Evolutionary conservation across 2,329 filamentous ascomycete species (phyloP), one percentile per base, ranked within the genome.

Genomic region (Clarireedia paspali): DNA sequence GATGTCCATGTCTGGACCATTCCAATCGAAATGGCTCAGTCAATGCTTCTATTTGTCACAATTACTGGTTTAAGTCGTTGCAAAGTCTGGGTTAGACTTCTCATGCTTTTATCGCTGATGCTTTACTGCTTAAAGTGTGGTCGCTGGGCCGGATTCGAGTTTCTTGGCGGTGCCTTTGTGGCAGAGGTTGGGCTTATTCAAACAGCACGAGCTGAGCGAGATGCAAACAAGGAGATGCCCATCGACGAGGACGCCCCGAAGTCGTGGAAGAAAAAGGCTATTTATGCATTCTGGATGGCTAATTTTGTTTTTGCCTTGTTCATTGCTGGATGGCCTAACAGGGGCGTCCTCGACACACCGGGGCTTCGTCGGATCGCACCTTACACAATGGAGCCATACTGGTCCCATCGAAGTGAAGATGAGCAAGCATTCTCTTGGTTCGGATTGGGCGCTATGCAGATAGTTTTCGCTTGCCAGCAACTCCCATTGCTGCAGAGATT

Each of bases 141-240:
- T 20, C 59, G 62, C 40, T 58, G 64, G 6, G 63, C 65, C 20
- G 51, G 61, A 6, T 61, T 75, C 17, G 74, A 77, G 60, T 79
- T 78, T 59, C 60, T 77, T n/a, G 70, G 70, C 2, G 76, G 76
- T 6, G 68, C 77, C 64, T 67, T 75, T 27, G 66, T 78, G 3
- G 75, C 74, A 15, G 75, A 78, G 63, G 58, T 73, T 4, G 72
- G 72, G 26, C 63, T 76, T 10, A 63, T 71, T 20, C 69, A 73
- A 59, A 44, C 44, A n/a, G 54, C 40, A 15, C 48, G 54, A 24
- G 54, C 54, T 56, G 14, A 45, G 56, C 12, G 57, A 59, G 15
- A 62, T 61, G 26, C 57, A 44, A 54, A 20, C 26, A 20, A 53
- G 44, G 49, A 55, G n/a, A 45, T 53, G 20, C 23, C 44, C 6